Base-by-base conservation (phyloP, 371 early-diverging fungal species). In the Mortierella sp. region DNA sequence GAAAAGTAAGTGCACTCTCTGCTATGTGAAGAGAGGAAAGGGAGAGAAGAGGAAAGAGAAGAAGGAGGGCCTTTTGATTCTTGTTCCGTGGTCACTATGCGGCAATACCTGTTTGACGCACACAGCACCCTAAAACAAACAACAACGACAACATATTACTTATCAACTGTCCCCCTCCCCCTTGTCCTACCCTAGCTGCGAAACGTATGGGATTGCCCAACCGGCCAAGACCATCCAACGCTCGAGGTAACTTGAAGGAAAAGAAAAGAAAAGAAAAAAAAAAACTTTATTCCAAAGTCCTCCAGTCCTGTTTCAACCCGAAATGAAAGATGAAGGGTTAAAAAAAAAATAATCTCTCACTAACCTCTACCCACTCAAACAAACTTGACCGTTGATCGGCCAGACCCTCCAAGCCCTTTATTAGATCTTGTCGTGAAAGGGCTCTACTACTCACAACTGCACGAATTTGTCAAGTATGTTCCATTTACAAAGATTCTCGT, bases 401-500 rank as follows among this genome's bases (percentile, higher is more conserved):
- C n/a, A 75, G 76, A 76, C 25, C 72, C 76, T 9, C 65, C 76
- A n/a, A 68, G 65, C 21, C 76, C 76, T 37, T 30, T 76, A 26
- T 30, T 76, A 58, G 64, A 76, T 51, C 28, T 76, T 53, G 67
- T 76, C 52, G 76, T 76, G 68, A 76, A 76, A 43, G 76, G 76
- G 18, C 65, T 76, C 14, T 76, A 76, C 46, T 76, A 76, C 48
- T 76, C 76, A n/a, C 76, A 76, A 51, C 51, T 76, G 61, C 76
- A 76, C 62, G 76, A 76, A 52, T 76, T 76, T 71, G 76, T 71
- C 7, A 76, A 76, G 62, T 64, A 70, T 15, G 76, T 76, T 29
- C 76, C 76, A 12, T 71, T 76, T 44, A 76, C 76, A 50, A 76
- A 76, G 76, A 71, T 76, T 43, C 26, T 76, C 26, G 76, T 76